These are phyloP conservation scores for Nannochloris sp. DNA, from an alignment of 139 green algal genomes.

Conservation along the genomic window DNA sequence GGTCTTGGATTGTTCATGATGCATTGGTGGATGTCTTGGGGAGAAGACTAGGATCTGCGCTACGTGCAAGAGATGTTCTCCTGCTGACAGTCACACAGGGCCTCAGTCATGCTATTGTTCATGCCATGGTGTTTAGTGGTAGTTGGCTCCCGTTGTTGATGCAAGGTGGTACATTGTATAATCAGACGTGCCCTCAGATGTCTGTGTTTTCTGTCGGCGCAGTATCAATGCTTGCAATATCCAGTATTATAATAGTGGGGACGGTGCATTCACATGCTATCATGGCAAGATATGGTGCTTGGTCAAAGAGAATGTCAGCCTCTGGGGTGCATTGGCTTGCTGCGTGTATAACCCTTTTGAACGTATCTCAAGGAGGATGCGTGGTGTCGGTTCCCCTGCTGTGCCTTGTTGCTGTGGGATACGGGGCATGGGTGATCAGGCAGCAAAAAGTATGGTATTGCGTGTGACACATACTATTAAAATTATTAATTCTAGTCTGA, in stretches of 20 bases:
- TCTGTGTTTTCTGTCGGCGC: slow-evolving; percentile 16
- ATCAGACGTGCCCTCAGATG: slow-evolving; percentile 26
- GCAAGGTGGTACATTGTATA: slow-evolving; percentile 29
- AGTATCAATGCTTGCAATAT: slow-evolving; percentile 37
- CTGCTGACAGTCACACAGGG: slow-evolving; percentile 34
- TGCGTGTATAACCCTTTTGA: slow-evolving; percentile 27
- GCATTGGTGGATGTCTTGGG: slow-evolving; percentile 20
- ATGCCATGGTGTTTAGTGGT: slow-evolving; percentile 28
- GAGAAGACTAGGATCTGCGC: not conserved
- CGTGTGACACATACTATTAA: not conserved
- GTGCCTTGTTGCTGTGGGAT: not conserved
- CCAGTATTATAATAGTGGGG: slow-evolving; percentile 34
- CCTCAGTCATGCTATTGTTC: slow-evolving; percentile 25
- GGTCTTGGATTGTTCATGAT: slow-evolving; percentile 30
- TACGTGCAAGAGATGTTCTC: slow-evolving; percentile 22
- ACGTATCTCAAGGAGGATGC: slow-evolving; percentile 24
- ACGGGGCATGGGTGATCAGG: not conserved
- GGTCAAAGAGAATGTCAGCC: not conserved
- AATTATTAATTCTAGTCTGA: slow-evolving; percentile 6
- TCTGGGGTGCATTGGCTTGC: slow-evolving; percentile 11
- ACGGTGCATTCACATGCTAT: slow-evolving; percentile 44
- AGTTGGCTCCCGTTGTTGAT: slow-evolving; percentile 33
- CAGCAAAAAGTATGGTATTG: not conserved
- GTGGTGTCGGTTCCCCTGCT: slow-evolving; percentile 19
- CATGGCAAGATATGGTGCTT: not conserved